Conservation (phyloP, 2,329 filamentous ascomycete genomes). For the Hirsutella rhossiliensis region DNA sequence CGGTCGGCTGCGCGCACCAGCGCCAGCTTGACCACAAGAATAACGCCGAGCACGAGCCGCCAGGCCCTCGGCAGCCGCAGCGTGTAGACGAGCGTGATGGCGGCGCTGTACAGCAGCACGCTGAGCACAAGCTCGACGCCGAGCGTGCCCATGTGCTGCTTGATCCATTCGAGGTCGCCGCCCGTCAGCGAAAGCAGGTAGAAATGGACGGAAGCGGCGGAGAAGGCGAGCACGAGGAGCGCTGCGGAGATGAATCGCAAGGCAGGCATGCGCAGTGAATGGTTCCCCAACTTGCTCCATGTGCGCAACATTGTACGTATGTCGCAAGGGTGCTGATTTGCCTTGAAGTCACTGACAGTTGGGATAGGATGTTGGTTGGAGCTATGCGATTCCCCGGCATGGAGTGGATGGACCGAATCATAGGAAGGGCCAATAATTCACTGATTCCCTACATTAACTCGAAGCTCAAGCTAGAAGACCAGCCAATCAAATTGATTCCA, state of each 20-base stretch:
- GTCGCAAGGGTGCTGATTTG: too few relatives aligned
- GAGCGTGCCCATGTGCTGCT: background rate
- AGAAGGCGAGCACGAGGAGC: background rate
- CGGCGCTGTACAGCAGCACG: background rate
- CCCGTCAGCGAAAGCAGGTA: background rate
- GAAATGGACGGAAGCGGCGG: background rate
- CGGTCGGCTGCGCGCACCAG: too few relatives aligned
- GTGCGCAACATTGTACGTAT: too few relatives aligned
- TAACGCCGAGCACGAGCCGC: too few relatives aligned
- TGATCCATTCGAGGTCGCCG: background rate
- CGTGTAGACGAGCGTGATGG: too few relatives aligned
- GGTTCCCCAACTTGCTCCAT: too few relatives aligned
- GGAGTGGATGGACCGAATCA: constrained; percentile 14
- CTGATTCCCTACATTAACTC: constrained; percentile 11
- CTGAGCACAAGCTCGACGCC: background rate
- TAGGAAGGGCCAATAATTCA: constrained; percentile 9
- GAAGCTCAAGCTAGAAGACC: constrained; percentile 1
- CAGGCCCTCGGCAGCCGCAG: too few relatives aligned
- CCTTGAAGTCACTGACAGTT: background rate
- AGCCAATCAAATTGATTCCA: constrained; percentile 1
- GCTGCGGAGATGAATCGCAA: background rate
- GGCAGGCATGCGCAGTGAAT: background rate
- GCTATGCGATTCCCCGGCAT: constrained; percentile 28
- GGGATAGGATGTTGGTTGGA: constrained; percentile 23
- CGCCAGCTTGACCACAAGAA: too few relatives aligned